Evolutionary conservation across 352 stramenopile species (phyloP), one percentile per base, ranked within the genome.

Genomic region (Phytophthora quininea): DNA sequence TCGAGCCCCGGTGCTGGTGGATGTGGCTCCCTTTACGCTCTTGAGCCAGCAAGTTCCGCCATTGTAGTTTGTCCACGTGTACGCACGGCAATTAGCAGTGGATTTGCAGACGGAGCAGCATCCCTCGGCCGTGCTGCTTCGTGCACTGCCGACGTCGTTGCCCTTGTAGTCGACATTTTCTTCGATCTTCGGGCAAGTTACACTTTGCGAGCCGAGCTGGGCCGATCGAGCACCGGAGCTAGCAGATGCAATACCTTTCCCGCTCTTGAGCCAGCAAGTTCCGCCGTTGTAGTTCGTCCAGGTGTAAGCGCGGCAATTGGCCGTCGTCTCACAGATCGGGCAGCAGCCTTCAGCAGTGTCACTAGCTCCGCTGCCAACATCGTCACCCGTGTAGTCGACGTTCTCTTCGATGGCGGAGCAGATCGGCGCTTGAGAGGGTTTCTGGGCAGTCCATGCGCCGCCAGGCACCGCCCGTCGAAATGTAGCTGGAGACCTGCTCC

Each of bases 21-120:
- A 64, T 14, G 54, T 2, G 38, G 42, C 46, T 1, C 64, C 69
- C 59, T 77, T 79, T 8, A 27, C 33, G 32, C 55, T 75, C 66
- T 87, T 84, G 15, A 84, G 62, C 79, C 79, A 85, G 66, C 79
- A 80, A 12, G 71, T 77, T 5, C 76, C 67, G 27, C 76, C 67
- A 40, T 76, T 73, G 53, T 71, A 80, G 49, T 70, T 75, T 27
- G 76, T 80, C 76, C 76, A 87, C 8, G 74, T 78, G 68, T 66
- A 84, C 3, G 65, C 71, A 2, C 66, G 61, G 58, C 79, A 87
- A 5, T 38, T 55, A 9, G 29, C 27, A 0, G 54, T 73, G 4
- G 58, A 58, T 4, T 68, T 47, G 54, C 77, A 86, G 33, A 70
- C 38, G 1, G 68, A 37, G 47, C 74, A 83, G 56, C 77, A 83